Evolutionary conservation across 2,329 filamentous ascomycete species (phyloP).

Genomic region (Fusarium virguliforme): DNA sequence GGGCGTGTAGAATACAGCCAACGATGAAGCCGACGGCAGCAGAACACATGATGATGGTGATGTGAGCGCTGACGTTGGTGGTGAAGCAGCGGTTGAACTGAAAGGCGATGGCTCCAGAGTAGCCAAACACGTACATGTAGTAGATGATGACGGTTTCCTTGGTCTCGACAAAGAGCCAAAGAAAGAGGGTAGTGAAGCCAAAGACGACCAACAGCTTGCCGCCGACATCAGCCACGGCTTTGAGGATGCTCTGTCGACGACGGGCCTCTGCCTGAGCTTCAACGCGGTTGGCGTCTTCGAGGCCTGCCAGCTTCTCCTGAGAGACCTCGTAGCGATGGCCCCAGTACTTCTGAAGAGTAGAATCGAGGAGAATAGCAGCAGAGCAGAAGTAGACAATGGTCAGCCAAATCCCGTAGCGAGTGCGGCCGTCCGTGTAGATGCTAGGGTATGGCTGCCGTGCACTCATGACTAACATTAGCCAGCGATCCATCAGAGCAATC

Average conservation of each 20-base stretch:
- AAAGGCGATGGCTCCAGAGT: slow-evolving; percentile 29
- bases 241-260: slow-evolving; percentile 31
- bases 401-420: slow-evolving; percentile 38
- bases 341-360: slow-evolving; percentile 41
- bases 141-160: slow-evolving; percentile 27
- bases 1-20: slow-evolving; percentile 30
- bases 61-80: slow-evolving; percentile 27
- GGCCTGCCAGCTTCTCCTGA: slow-evolving; percentile 26
- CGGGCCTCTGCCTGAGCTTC: slow-evolving; percentile 20
- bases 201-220: slow-evolving; percentile 32
- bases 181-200: slow-evolving; percentile 24
- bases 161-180: slow-evolving; percentile 30
- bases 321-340: slow-evolving; percentile 29
- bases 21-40: slow-evolving; percentile 31
- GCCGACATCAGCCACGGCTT: slow-evolving; percentile 25
- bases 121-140: slow-evolving; percentile 32
- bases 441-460: slow-evolving; percentile 37
- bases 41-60: slow-evolving; percentile 31
- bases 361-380: slow-evolving; percentile 38
- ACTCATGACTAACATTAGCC: slow-evolving; percentile 43
- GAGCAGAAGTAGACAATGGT: slow-evolving; percentile 42
- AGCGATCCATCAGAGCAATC: slow-evolving; percentile 41
- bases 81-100: slow-evolving; percentile 42
- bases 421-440: slow-evolving; percentile 37
- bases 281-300: slow-evolving; percentile 24